These are phyloP conservation scores for Pilatotrama ljubarskyi DNA, from an alignment of 768 basidiomycete genomes.

Conservation along the genomic window DNA sequence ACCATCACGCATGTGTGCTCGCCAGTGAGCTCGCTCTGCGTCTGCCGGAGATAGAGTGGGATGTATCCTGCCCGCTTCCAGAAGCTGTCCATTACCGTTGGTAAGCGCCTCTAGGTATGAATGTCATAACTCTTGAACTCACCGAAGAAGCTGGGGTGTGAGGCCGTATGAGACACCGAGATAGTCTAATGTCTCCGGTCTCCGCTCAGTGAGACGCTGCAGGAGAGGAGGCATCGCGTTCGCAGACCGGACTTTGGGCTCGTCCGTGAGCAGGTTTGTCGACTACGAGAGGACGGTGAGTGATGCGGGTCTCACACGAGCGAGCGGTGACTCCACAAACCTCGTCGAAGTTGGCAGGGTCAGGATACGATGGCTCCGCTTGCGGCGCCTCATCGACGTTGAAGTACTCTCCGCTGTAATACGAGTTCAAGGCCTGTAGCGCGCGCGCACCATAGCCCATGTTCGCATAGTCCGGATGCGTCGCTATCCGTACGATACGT, in stretches of 20 bases:
- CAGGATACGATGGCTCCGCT: constrained; percentile 59
- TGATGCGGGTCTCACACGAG: background rate
- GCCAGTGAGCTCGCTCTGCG: constrained; percentile 91
- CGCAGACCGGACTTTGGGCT: constrained; percentile 68
- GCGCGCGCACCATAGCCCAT: constrained; percentile 98
- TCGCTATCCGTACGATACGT: constrained; percentile 88
- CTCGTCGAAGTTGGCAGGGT: constrained; percentile 50
- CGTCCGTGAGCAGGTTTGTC: constrained; percentile 72
- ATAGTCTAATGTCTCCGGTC: constrained; percentile 90
- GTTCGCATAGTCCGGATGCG: constrained; percentile 92
- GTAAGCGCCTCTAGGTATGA: background rate
- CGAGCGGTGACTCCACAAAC: constrained; percentile 35
- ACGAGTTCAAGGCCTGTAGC: constrained; percentile 81
- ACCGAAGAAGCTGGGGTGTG: constrained; percentile 81
- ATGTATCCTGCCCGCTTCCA: constrained; percentile 95
- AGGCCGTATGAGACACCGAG: constrained; percentile 96
- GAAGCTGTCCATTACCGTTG: constrained; percentile 51
- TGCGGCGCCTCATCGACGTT: constrained; percentile 71
- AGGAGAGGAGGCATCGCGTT: constrained; percentile 89
- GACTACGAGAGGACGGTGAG: constrained; percentile 32
- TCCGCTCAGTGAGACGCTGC: constrained; percentile 84
- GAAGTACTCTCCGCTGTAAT: constrained; percentile 92
- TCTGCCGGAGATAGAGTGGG: constrained; percentile 92
- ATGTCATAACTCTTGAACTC: constrained; percentile 7
- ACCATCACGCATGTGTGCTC: constrained; percentile 98